phyloP scores from a whole-genome alignment of 1,284 basidiomycete species.

The Moesziomyces aphidis region DNA sequence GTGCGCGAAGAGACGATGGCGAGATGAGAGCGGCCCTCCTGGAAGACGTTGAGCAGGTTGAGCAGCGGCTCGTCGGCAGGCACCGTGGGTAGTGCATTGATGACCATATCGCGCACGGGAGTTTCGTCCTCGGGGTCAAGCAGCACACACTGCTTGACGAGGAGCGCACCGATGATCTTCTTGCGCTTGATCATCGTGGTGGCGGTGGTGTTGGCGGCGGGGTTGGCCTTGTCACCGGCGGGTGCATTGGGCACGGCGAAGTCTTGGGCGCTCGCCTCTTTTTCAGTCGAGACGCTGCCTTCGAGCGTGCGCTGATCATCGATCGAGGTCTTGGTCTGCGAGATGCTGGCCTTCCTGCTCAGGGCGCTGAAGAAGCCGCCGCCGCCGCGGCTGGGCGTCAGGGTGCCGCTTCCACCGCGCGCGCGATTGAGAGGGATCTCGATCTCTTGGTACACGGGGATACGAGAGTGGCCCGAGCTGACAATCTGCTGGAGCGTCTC shows the following conservation, averaged over 20 bases:
- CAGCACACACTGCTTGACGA: conserved; percentile 87
- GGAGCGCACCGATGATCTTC: conserved; percentile 82
- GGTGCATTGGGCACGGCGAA: conserved; percentile 69
- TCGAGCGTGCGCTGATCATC: conserved; percentile 43
- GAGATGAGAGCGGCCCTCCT: conserved; percentile 90
- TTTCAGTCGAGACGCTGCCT: conserved; percentile 30
- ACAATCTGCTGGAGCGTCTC: conserved; percentile 80
- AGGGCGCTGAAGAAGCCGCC: conserved; percentile 41
- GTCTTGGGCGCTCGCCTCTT: conserved; percentile 57
- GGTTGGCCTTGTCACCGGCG: conserved; percentile 7
- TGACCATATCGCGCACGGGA: conserved; percentile 64
- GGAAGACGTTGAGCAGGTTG: conserved; percentile 88
- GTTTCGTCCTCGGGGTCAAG: conserved; percentile 80
- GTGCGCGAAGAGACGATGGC: conserved; percentile 77
- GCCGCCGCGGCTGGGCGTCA: conserved; percentile 34
- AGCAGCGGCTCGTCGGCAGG: conserved; percentile 86
- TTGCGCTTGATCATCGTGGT: conserved; percentile 69
- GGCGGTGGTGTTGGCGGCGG: not conserved
- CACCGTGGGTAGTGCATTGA: conserved; percentile 84
- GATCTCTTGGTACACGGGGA: conserved; percentile 71
- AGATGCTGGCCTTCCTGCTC: conserved; percentile 67
- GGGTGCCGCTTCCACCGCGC: conserved; percentile 36
- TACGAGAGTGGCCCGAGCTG: conserved; percentile 79
- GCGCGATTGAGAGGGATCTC: conserved; percentile 63
- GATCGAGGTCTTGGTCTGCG: conserved; percentile 17